These are phyloP conservation scores for Drechmeria coniospora DNA, from an alignment of 2,329 filamentous ascomycete species.

Conservation along the genomic window DNA sequence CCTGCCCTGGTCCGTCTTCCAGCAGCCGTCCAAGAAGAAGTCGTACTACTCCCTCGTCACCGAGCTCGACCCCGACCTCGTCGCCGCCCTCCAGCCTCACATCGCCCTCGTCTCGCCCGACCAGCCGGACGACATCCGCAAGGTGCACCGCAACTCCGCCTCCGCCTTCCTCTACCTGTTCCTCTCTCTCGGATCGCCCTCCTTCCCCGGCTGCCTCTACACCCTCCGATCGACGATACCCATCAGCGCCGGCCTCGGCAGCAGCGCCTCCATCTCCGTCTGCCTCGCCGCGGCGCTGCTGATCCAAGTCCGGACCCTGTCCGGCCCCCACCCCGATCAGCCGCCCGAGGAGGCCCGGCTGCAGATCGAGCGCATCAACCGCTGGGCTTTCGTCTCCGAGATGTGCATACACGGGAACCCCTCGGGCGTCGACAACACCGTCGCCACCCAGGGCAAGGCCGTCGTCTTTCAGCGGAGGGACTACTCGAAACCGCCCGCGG, in stretches of 20 bases:
- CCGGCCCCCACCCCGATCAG: constrained; percentile 85
- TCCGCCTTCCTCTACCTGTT: constrained; percentile 86
- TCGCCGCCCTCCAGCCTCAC: constrained; percentile 67
- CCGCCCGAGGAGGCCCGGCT: constrained; percentile 72
- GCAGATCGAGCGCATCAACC: constrained; percentile 89
- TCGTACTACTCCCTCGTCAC: constrained; percentile 86
- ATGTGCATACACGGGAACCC: constrained; percentile 97
- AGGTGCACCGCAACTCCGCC: constrained; percentile 71
- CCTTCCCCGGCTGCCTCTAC: constrained; percentile 71
- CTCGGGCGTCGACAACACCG: constrained; percentile 93
- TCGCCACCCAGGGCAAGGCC: constrained; percentile 83
- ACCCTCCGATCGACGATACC: constrained; percentile 88
- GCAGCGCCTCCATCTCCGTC: constrained; percentile 86
- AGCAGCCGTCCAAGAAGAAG: constrained; percentile 73
- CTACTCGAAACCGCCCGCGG: constrained; percentile 60
- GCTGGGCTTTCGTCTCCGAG: constrained; percentile 94
- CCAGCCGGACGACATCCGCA: constrained; percentile 55
- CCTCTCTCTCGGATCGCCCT: constrained; percentile 65
- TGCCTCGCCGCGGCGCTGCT: constrained; percentile 75
- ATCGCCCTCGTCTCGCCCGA: constrained; percentile 54
- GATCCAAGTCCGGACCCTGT: constrained; percentile 73
- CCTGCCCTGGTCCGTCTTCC: constrained; percentile 75
- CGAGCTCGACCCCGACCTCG: constrained; percentile 65
- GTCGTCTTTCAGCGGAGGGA: constrained; percentile 77
- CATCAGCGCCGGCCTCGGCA: constrained; percentile 79